phyloP scores from a whole-genome alignment of 208 protist species.

The Leishmania mexicana region DNA sequence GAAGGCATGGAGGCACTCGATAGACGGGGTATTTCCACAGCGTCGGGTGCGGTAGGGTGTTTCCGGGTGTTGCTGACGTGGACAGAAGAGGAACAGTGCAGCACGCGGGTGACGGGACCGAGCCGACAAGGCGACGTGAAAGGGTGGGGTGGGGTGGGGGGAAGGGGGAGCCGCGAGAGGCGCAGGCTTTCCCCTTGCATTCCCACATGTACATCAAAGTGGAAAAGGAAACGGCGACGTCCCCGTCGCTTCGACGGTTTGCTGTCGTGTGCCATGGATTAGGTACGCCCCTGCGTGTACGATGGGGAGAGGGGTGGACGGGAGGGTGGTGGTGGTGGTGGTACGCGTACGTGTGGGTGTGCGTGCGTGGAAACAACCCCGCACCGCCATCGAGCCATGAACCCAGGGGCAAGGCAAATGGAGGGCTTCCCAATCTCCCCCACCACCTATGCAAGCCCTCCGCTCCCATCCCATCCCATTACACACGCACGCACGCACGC shows the following conservation, averaged over 20 bases:
- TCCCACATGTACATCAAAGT: not conserved
- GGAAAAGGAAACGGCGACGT: not conserved
- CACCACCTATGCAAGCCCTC: too few species aligned
- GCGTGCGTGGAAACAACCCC: not conserved
- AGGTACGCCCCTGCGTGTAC: not conserved
- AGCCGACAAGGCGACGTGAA: not conserved
- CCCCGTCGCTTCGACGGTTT: not conserved
- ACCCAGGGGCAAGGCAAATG: not conserved
- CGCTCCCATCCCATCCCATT: too few species aligned
- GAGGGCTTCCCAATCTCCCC: not conserved
- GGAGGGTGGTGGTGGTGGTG: not conserved
- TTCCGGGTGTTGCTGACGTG: not conserved
- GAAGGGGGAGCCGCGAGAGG: not conserved
- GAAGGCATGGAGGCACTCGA: conserved; percentile 1
- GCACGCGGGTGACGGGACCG: not conserved
- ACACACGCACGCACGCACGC: not conserved
- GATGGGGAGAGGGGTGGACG: not conserved
- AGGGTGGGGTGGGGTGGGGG: not conserved
- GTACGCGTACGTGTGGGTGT: not conserved
- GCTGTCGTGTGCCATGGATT: not conserved
- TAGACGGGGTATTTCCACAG: not conserved
- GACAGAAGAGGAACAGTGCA: conserved; percentile 3
- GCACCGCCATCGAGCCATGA: not conserved
- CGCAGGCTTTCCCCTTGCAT: not conserved
- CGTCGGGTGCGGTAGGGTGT: not conserved